A percentile compares a stretch with the other conserved stretches of the same genome.
Conservation (phyloP, 228 moss, liverwort and hornwort genomes). For the Sphagnum magellanicum region DNA sequence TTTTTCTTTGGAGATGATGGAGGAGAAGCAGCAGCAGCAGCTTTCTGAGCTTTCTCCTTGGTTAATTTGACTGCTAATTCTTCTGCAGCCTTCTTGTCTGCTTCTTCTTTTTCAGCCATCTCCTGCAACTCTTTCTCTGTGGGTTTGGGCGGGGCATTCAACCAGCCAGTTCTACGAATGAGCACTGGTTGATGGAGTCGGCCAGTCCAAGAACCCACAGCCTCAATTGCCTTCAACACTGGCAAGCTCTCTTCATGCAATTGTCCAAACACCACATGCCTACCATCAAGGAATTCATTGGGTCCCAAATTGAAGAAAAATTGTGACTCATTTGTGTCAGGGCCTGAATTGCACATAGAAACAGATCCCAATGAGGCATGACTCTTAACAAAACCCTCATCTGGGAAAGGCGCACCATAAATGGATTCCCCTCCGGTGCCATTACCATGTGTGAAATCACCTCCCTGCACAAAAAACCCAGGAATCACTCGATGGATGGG, state of each 20-base stretch:
- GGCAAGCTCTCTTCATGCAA: conserved; percentile 31
- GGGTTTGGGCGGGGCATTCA: conserved; percentile 9
- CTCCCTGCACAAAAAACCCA: conserved; percentile 23
- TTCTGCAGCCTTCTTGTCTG: conserved; percentile 6
- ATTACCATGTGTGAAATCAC: conserved; percentile 27
- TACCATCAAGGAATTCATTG: conserved; percentile 34
- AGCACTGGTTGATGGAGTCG: conserved; percentile 24
- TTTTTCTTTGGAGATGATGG: neutral
- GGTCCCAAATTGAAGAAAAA: conserved; percentile 46
- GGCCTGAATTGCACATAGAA: conserved; percentile 35
- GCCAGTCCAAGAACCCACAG: conserved; percentile 38
- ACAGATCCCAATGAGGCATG: conserved; percentile 22
- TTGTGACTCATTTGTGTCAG: conserved; percentile 41
- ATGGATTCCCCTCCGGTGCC: conserved; percentile 38
- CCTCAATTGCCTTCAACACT: conserved; percentile 30
- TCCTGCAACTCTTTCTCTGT: neutral
- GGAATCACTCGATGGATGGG: conserved; percentile 20
- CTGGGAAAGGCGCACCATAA: conserved; percentile 37
- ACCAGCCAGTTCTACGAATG: conserved; percentile 27
- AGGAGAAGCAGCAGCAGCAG: neutral
- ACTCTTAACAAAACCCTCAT: conserved; percentile 32
- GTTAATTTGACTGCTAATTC: conserved; percentile 5
- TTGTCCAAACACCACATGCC: conserved; percentile 50
- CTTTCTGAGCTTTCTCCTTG: conserved; percentile 1
- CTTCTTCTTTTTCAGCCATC: neutral